Evolutionary conservation across 768 basidiomycete species (phyloP), one percentile per base, ranked within the genome.

Genomic region (Erythrobasidium yunnanense): DNA sequence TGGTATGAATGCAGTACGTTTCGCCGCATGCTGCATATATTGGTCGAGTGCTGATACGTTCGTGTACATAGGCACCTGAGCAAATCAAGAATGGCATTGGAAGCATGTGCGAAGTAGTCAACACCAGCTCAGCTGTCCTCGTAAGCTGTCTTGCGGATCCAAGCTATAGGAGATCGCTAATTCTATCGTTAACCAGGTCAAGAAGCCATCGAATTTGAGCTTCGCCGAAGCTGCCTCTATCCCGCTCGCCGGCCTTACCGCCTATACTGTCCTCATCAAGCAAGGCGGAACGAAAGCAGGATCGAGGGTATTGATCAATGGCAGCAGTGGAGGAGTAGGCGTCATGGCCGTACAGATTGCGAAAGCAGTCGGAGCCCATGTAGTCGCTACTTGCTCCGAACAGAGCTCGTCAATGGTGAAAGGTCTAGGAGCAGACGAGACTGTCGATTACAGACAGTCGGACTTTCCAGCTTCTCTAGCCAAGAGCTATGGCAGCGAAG

Each of bases 331-430:
- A 0, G 76, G 83, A 13, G 84, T 87, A 1, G 87, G 87, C 2
- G 77, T 79, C n/a, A 81, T 81, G 69, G 86, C 85, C 0, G 84
- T 88, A 52, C 85, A 87, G 73, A 73, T 87, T 8, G 85, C 86
- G 6, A 88, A 87, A 72, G 79, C 81, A 0, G 78, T 77, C 67
- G 84, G 84, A 2, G 82, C 82, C 60, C 77, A 68, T 2, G 85
- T 87, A 3, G 77, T 81, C 1, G 81, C 82, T 0, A 82, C 80
- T 30, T 85, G 84, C 7, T 86, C 85, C 2, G 78, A 73, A 0
- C 81, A 79, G 73, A 87, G 86, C 67, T 80, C 82, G 49, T 78
- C 79, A 2, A 81, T 83, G 55, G 82, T 87, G 35, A 80, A 79
- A 8, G 70, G 70, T 1, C 70, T 84, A 32, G 87, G 87, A 23